These are phyloP conservation scores for Phytophthora boehmeriae DNA, from an alignment of 352 stramenopile genomes.

Conservation along the genomic window DNA sequence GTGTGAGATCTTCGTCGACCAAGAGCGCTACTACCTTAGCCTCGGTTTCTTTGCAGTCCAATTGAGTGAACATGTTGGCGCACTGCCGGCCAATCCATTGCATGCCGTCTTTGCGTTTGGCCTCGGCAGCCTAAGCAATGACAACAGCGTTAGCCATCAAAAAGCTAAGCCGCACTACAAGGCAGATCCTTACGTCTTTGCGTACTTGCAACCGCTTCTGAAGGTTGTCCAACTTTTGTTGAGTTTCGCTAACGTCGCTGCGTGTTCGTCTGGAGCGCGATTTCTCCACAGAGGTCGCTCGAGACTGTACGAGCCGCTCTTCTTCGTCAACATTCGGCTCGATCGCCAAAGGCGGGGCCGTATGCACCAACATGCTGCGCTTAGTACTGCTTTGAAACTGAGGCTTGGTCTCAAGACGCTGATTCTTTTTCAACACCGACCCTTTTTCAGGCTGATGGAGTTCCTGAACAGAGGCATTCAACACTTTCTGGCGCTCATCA, in stretches of 20 bases:
- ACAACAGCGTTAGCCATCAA: neutral
- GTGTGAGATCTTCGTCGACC: slow-evolving; percentile 34
- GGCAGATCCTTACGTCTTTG: slow-evolving; percentile 28
- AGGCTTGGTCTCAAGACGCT: neutral
- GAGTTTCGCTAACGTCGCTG: slow-evolving; percentile 24
- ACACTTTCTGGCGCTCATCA: slow-evolving; percentile 39
- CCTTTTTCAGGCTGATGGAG: neutral
- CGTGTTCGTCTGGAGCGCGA: slow-evolving; percentile 7
- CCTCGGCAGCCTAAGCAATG: slow-evolving; percentile 37
- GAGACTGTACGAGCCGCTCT: neutral
- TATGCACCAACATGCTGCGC: slow-evolving; percentile 28
- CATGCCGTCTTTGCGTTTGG: slow-evolving; percentile 50
- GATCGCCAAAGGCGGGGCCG: slow-evolving; percentile 12
- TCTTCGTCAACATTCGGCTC: slow-evolving; percentile 9
- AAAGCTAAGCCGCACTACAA: neutral
- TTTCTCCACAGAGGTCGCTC: neutral
- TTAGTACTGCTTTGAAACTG: slow-evolving; percentile 34
- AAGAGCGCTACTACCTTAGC: slow-evolving; percentile 44
- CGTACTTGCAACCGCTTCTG: slow-evolving; percentile 19
- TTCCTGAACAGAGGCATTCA: slow-evolving; percentile 13
- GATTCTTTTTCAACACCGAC: neutral
- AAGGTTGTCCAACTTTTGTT: slow-evolving; percentile 37
- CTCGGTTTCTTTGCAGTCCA: slow-evolving; percentile 64
- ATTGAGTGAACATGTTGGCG: slow-evolving; percentile 61
- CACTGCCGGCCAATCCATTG: slow-evolving; percentile 64